Evolutionary conservation across 441 rosid genomes (phyloP).

Genomic region (Populus trichocarpa): DNA sequence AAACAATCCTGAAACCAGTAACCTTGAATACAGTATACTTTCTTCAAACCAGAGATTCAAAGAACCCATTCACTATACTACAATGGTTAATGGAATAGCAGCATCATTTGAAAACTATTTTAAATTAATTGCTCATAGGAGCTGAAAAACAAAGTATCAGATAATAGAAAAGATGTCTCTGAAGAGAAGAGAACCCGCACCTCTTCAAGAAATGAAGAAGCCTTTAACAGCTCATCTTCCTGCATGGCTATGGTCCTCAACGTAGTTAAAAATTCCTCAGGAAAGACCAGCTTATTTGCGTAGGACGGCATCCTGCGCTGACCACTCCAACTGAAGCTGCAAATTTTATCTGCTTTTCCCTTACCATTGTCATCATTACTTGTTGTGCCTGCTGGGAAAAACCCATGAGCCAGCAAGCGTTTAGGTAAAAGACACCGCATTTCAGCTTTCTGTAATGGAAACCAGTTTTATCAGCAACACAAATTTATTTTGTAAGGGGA

Average conservation of each 20-base stretch:
- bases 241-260: conserved; percentile 80
- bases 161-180: background rate
- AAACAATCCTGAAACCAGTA: no score
- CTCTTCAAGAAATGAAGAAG: conserved; percentile 80
- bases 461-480: conserved; percentile 8
- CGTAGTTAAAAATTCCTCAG: conserved; percentile 69
- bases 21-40: background rate
- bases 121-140: no score
- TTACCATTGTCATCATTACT: conserved; percentile 29
- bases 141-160: background rate
- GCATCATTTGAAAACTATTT: background rate
- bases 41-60: background rate
- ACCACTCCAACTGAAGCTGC: conserved; percentile 91
- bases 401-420: conserved; percentile 59
- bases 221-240: conserved; percentile 69
- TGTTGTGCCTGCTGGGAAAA: conserved; percentile 43
- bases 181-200: conserved; percentile 25
- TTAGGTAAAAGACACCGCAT: conserved; percentile 81
- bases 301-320: conserved; percentile 74
- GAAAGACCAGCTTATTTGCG: conserved; percentile 69
- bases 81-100: background rate
- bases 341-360: conserved; percentile 22
- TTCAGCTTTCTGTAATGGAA: conserved; percentile 63
- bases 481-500: background rate
- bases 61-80: background rate